Base-by-base conservation (phyloP, 805 yeast genomes). In the Wickerhamomyces bisporus region DNA sequence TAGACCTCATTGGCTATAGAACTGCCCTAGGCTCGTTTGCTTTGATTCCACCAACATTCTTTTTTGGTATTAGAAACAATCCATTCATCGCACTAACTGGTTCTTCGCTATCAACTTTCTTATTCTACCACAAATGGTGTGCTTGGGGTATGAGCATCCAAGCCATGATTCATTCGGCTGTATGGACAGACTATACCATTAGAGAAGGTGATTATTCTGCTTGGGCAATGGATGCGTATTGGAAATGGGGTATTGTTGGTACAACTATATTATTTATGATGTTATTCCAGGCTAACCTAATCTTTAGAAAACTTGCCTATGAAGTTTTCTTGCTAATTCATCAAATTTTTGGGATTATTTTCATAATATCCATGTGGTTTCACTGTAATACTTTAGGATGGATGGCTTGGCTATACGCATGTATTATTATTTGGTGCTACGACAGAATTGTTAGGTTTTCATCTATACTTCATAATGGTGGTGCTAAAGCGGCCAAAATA, bases 31-130 rank as follows among this genome's bases (percentile, higher is more conserved):
- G 74, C 57, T 58, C 73, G 3, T 57, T 75, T 27, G 75, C 73
- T 37, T 41, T 77, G 34, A 66, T 79, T 40, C 91, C 93, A 1
- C 54, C 71, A 6, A 55, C 78, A 14, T 71, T 75, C 42, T 60
- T 82, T 39, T 80, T 84, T 57, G 86, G 86, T 5, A 81, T 82
- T 23, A 66, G 93, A 50, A 86, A 85, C 57, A 85, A 82, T 52
- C 75, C 86, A 16, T 64, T 85, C 51, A 71, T 74, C 44, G 64
- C 62, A 53, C 38, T 80, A 5, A 72, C 88, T 1, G 86, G 89
- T 3, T 69, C 84, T 66, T 58, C 77, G 0, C 24, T 49, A 12
- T 61, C 78, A 12, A 69, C 81, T 2, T 83, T 85, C 61, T 66
- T 76, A 49, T 61, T 66, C 21, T 74, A 73, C 51, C 95, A 86